Evolutionary conservation across 75 land plant species (phyloP), one percentile per base, ranked within the genome.

Genomic region (Picea glauca): DNA sequence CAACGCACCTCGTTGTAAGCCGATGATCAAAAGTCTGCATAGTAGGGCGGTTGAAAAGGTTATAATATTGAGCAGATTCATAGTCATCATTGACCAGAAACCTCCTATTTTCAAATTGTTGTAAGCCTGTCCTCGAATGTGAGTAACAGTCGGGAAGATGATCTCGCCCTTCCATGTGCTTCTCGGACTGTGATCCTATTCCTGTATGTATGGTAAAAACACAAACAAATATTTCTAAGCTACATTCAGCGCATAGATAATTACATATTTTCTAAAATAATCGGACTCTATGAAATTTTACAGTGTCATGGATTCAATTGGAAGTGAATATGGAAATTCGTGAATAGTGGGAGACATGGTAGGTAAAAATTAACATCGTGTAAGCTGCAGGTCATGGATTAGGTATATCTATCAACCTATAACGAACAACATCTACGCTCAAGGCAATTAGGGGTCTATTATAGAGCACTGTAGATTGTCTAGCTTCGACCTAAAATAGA

Each of bases 151-250:
- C 72, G 33, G 43, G 1, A 67, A 17, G 18, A 15, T 18, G 15
- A 35, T 67, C 72, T 38, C 38, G 72, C 1, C 72, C 72, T 67
- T 67, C 72, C 72, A 67, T 67, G 72, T 33, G 3, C 70, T 40
- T 35, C 50, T 33, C 43, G 8, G 46, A 17, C 21, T 67, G 72
- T 35, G 3, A 35, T 20, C 72, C 72, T 67, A 67, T 15, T 38
- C 72, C 72, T 67, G 72, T 33, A 35, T 0, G 38, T 35, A 35
- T 5, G 17, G 8, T 67, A 18, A 4, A 17, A 67, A 67, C 13
- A 5, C 9, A 67, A 15, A 9, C 20, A 15, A 38, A 33, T 35
- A 17, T 64, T 13, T 30, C 13, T 35, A 33, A 67, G 7, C 6
- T 17, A 17, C 40, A 2, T 2, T 5, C 72, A 67, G 5, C 4